A percentile compares a stretch with the other conserved stretches of the same genome.
Evolutionary conservation across 768 basidiomycete species (phyloP).

Genomic region (Leucocoprinus sp.): DNA sequence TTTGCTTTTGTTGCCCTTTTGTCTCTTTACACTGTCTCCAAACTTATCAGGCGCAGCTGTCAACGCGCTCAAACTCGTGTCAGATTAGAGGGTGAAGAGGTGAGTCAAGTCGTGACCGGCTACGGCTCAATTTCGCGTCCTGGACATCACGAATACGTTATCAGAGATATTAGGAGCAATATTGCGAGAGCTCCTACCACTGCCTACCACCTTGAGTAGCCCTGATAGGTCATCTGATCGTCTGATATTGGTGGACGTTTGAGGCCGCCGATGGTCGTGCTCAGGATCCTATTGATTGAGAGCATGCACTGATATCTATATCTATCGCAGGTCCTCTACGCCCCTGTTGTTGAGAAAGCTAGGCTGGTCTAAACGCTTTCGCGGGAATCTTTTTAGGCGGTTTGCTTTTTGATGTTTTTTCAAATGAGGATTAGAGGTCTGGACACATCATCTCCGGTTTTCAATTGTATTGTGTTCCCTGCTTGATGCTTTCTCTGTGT

Average conservation of each 20-base stretch:
- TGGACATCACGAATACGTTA: constrained; percentile 9
- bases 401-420: neutral
- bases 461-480: neutral
- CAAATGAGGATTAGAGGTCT: constrained; percentile 1
- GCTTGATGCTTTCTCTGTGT: neutral
- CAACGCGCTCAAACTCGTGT: constrained; percentile 30
- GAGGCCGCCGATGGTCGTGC: neutral
- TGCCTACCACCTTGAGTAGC: constrained; percentile 26
- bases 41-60: constrained; percentile 31
- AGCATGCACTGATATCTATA: constrained; percentile 10
- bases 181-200: constrained; percentile 13
- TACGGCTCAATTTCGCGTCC: constrained; percentile 29
- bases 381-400: neutral
- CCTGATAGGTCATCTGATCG: constrained; percentile 28
- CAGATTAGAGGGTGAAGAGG: constrained; percentile 40
- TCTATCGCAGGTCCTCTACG: constrained; percentile 18
- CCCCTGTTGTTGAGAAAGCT: constrained; percentile 20
- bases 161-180: constrained; percentile 14
- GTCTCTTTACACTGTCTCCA: constrained; percentile 29
- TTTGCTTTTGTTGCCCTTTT: constrained; percentile 31
- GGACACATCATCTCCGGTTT: constrained; percentile 4
- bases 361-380: constrained; percentile 17
- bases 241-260: neutral
- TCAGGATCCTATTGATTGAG: constrained; percentile 9
- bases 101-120: constrained; percentile 32